These are phyloP conservation scores for Nepenthes gracilis DNA, from an alignment of 148 eudicot genomes.

Conservation along the genomic window DNA sequence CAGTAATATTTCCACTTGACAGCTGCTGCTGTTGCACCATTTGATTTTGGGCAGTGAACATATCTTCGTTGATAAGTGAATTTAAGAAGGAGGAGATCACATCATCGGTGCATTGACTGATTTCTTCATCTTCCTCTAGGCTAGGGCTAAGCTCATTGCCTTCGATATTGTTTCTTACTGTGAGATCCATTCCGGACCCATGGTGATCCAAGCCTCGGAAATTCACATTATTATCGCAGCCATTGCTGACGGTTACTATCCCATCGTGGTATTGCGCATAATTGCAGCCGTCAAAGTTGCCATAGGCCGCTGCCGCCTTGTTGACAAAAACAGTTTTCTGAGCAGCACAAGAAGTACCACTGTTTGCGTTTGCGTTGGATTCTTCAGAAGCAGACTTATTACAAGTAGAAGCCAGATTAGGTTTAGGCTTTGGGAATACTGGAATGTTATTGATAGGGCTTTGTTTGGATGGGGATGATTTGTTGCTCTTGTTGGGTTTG, in stretches of 20 bases:
- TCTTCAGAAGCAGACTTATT: conserved; percentile 1
- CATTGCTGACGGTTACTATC: not conserved
- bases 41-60: conserved; percentile 9
- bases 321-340: not conserved
- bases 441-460: too few species aligned
- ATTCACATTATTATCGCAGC: not conserved
- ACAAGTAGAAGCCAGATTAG: not conserved
- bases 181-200: not conserved
- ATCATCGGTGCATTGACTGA: conserved; percentile 10
- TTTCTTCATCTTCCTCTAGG: conserved; percentile 5
- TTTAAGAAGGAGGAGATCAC: conserved; percentile 13
- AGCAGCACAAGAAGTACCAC: not conserved
- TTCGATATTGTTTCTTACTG: conserved; percentile 8
- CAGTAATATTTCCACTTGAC: not conserved
- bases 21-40: conserved; percentile 6
- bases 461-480: conserved; percentile 3
- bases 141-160: conserved; percentile 3
- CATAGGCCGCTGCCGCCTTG: not conserved
- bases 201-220: not conserved
- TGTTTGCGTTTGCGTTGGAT: not conserved
- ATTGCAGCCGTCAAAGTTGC: not conserved
- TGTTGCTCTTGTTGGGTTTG: not conserved
- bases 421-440: conserved; percentile 5
- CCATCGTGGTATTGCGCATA: not conserved
- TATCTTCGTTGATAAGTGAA: conserved; percentile 15